Evolutionary conservation across 345 rosid species (phyloP), one percentile per base, ranked within the genome.

Genomic region (Aquilaria sinensis): DNA sequence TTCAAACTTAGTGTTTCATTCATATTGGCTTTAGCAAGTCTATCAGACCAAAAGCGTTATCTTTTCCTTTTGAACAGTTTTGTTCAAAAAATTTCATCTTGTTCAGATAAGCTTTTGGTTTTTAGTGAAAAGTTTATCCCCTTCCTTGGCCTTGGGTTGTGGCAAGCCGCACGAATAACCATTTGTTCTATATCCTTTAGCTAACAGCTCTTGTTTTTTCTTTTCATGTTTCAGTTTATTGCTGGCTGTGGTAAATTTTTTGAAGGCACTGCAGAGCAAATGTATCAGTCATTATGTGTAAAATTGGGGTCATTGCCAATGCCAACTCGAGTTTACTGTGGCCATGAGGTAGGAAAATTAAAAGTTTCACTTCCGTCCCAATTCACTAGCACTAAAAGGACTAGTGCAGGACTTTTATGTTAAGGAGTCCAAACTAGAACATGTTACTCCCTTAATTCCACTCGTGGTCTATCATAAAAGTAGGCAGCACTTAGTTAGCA

Each of bases 261-360:
- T 9, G 98, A 92, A 83, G 98, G 98, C 67, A 85, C 97, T 29
- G 96, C 97, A 58, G 93, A 92, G 53, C 93, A 92, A 75, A 92
- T 92, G 98, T 75, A 92, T 75, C 90, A 87, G 60, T 92, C 98
- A 15, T 75, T 90, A 54, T 89, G 96, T 76, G 87, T 84, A 59
- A 92, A 93, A n/a, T 69, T 92, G 74, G 88, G 83, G 47, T 84
- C 98, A 37, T 76, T 92, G 76, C 97, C 97, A 41, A 84, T 82
- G 71, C 88, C 86, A 32, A 86, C 98, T 60, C 83, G 75, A 73
- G 80, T 93, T 58, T 93, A 83, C 72, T 93, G 98, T 31, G 97
- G 98, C 66, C 96, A 93, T 14, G 97, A 90, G 98, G 98, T 90
- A 81, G 65, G 53, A 43, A 31, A 57, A 14, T 37, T 53, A 37